Percentiles rank a stretch among this genome's conserved stretches.
These are phyloP conservation scores for Phytophthora capsici DNA, from an alignment of 352 stramenopile species.

Conservation along the genomic window DNA sequence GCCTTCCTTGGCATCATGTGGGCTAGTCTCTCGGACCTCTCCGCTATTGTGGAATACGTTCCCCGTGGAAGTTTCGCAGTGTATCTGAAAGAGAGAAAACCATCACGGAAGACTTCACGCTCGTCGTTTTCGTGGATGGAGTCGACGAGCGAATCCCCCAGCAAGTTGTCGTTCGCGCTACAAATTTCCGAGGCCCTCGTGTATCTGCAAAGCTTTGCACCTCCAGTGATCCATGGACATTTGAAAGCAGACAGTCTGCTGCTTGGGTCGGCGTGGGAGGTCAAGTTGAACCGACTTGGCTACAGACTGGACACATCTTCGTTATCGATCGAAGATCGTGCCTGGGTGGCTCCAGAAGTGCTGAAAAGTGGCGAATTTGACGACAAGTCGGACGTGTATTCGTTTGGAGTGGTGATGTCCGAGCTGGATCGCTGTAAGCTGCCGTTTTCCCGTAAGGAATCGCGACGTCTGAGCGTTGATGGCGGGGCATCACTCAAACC, in stretches of 20 bases:
- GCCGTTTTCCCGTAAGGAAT: constrained; percentile 34
- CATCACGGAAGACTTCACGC: constrained; percentile 31
- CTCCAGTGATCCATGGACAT: constrained; percentile 63
- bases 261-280: constrained; percentile 51
- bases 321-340: constrained; percentile 27
- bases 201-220: constrained; percentile 71
- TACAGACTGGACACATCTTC: constrained; percentile 47
- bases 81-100: constrained; percentile 48
- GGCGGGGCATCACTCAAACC: constrained; percentile 35
- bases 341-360: constrained; percentile 70
- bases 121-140: constrained; percentile 45
- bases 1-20: constrained; percentile 68
- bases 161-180: constrained; percentile 58
- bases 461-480: constrained; percentile 24
- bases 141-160: constrained; percentile 19
- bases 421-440: constrained; percentile 68
- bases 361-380: constrained; percentile 59
- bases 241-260: constrained; percentile 70
- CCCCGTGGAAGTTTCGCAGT: constrained; percentile 41
- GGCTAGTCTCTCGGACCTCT: constrained; percentile 57
- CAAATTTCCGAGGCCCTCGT: constrained; percentile 68
- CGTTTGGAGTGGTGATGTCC: constrained; percentile 74
- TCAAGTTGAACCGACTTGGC: constrained; percentile 70
- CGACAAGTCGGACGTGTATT: constrained; percentile 73
- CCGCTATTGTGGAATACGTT: constrained; percentile 67